Base-by-base conservation (phyloP, 139 green algal species). In the Dunaliella primolecta region DNA sequence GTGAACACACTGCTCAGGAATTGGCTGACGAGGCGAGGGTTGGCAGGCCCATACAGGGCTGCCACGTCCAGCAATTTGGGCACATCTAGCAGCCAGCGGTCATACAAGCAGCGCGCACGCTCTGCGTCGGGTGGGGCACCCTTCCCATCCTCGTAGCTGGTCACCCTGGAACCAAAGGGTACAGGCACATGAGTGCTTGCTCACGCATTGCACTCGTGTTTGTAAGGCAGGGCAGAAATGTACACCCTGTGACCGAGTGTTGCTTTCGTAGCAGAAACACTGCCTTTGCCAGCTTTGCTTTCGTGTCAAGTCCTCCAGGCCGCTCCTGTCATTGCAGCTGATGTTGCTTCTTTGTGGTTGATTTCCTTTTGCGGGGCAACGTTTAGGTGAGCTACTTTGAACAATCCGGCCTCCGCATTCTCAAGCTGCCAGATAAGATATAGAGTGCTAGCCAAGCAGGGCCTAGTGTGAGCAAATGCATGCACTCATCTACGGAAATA, bases 1-100 rank as follows among this genome's bases (percentile, higher is more conserved):
- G 31, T 30, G 15, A 98, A 88, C 31, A 93, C 85, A 84, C 89
- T 83, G 2, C 56, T n/a, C 29, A 82, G 35, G 7, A 97, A 86
- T n/a, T 85, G 84, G 7, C 81, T 46, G 1, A 85, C 83, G 0
- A 96, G 89, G 2, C 81, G 29, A 0, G 56, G 46, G 84, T 95
- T 96, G 37, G 78, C 37, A 0, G 72, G 78, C 21, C 89, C 93
- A 72, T 94, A 97, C 30, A 97, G 86, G 24, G 88, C 92, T 0
- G 89, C 92, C 20, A 96, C 20, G 77, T 97, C 94, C 82, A 97
- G 80, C 2, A 97, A 85, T 87, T 94, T 93, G 1, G 94, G 94
- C 30, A 96, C 64, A 74, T 94, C 91, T 80, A 97, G 85, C 36
- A 95, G 77, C 84, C 88, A 89, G 57, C 36, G 20, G 2, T 84